phyloP scores from a whole-genome alignment of 495 filamentous ascomycete species.

The Aspergillus campestris region DNA sequence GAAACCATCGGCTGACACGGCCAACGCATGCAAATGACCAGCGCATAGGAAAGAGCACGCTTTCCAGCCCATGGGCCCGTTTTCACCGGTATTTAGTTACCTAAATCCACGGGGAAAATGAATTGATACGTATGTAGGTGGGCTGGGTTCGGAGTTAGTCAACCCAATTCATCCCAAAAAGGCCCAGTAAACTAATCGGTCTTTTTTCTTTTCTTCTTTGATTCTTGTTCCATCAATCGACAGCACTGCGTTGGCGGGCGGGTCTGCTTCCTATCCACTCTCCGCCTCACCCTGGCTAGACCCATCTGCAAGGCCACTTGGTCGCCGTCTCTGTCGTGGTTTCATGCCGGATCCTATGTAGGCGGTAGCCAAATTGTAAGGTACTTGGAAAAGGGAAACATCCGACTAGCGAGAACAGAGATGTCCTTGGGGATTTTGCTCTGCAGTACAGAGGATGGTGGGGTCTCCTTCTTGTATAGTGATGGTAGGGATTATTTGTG shows the following conservation, averaged over 20 bases:
- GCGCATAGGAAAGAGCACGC: conserved; percentile 8
- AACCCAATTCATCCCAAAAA: conserved; percentile 13
- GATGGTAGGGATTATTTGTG: too few species aligned
- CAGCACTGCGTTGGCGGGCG: conserved; percentile 17
- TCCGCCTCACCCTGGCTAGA: conserved; percentile 12
- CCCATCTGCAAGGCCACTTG: conserved; percentile 17
- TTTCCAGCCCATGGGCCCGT: too few species aligned
- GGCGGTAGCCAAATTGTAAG: background rate
- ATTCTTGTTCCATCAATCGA: background rate
- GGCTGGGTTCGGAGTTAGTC: conserved; percentile 11
- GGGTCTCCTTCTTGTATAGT: too few species aligned
- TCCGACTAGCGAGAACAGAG: too few species aligned
- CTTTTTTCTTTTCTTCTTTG: background rate
- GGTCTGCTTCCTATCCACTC: conserved; percentile 14
- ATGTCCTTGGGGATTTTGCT: too few species aligned
- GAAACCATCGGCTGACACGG: conserved; percentile 9
- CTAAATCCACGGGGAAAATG: background rate
- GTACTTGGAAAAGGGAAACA: conserved; percentile 9
- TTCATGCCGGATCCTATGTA: conserved; percentile 11
- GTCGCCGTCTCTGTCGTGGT: conserved; percentile 9
- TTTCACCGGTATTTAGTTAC: too few species aligned
- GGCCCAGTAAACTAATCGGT: conserved; percentile 7
- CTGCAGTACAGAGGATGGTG: too few species aligned
- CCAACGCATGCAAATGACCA: conserved; percentile 20
- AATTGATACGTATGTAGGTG: conserved; percentile 9